Evolutionary conservation across 75 land plant genomes (phyloP).

Genomic region (Gnetum montanum): DNA sequence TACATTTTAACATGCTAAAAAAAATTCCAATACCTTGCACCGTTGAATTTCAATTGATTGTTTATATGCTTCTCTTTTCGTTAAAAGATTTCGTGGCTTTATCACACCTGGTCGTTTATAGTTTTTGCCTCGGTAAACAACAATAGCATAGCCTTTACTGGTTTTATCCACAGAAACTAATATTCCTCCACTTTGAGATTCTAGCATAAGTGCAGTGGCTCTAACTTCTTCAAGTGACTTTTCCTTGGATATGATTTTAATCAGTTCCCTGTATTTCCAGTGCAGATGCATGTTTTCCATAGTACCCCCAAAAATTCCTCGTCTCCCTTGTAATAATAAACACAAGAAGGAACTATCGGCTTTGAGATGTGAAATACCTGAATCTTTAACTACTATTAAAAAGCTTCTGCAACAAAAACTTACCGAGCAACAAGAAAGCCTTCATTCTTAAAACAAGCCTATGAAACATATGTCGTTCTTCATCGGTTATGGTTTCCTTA

Average conservation of each 20-base stretch:
- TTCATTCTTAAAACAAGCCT: constrained; percentile 86
- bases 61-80: constrained; percentile 87
- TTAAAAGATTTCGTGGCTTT: constrained; percentile 82
- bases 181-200: constrained; percentile 90
- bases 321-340: too few species aligned
- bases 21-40: constrained; percentile 65
- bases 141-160: constrained; percentile 79
- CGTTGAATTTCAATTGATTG: constrained; percentile 91
- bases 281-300: constrained; percentile 99
- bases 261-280: constrained; percentile 94
- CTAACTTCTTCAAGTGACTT: constrained; percentile 41
- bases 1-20: too few species aligned
- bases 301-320: constrained; percentile 95
- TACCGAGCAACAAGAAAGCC: constrained; percentile 91
- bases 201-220: constrained; percentile 67
- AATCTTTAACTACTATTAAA: too few species aligned
- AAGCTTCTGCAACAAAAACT: too few species aligned
- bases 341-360: too few species aligned
- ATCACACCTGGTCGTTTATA: constrained; percentile 67
- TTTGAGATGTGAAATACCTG: too few species aligned
- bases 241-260: constrained; percentile 72
- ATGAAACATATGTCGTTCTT: constrained; percentile 90
- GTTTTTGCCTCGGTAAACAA: constrained; percentile 83
- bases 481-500: constrained; percentile 76
- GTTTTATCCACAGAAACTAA: constrained; percentile 73